phyloP scores from a whole-genome alignment of 257 asterid species.

The Salvia rosmarinus region DNA sequence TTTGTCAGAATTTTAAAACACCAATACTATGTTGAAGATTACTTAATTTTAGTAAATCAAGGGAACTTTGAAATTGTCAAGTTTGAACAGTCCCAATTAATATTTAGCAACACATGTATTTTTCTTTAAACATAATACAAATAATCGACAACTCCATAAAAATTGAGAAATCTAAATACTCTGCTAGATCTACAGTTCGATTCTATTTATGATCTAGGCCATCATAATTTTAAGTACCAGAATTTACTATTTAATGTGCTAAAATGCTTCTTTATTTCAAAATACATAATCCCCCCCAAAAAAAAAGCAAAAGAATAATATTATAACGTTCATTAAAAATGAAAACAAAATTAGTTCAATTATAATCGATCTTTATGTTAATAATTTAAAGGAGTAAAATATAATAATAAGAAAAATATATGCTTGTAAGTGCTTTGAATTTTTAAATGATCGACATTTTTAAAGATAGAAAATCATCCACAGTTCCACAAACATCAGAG shows the following conservation, averaged over 20 bases:
- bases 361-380: no score
- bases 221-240: neutral
- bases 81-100: neutral
- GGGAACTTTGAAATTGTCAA: neutral
- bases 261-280: no score
- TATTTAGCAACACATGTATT: neutral
- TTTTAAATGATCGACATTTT: neutral
- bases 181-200: neutral
- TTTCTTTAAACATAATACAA: neutral
- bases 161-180: neutral
- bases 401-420: neutral
- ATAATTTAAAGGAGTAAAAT: neutral
- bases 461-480: constrained; percentile 22
- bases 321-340: no score
- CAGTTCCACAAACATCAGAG: constrained; percentile 35
- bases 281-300: no score
- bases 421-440: constrained; percentile 7
- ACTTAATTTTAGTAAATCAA: neutral
- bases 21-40: neutral
- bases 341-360: no score
- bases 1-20: neutral
- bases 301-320: no score
- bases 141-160: neutral
- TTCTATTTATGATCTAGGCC: neutral
- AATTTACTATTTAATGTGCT: no score